Conservation (phyloP, 306 rosid genomes). For the Astragalus membranaceus region DNA sequence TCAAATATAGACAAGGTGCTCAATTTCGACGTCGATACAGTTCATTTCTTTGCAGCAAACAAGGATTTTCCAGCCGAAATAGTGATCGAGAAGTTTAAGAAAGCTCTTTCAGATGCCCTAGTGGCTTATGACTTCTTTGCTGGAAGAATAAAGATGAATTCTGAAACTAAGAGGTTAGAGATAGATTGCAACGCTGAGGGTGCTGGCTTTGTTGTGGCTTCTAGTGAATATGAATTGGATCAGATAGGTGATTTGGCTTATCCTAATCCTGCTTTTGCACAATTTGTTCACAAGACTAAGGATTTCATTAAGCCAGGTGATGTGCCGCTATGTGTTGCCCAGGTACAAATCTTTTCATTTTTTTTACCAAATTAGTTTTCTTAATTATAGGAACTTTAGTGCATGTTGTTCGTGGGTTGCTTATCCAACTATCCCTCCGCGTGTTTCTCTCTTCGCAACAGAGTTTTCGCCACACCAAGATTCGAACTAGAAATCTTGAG, state of each 20-base stretch:
- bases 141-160: slow-evolving; percentile 48
- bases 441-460: too few species aligned
- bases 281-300: slow-evolving; percentile 36
- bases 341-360: slow-evolving; percentile 36
- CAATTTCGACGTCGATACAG: slow-evolving; percentile 53
- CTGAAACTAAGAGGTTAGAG: slow-evolving; percentile 41
- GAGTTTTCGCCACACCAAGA: too few species aligned
- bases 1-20: slow-evolving; percentile 77
- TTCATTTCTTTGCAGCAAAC: slow-evolving; percentile 54
- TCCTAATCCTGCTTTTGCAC: slow-evolving; percentile 66
- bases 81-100: slow-evolving; percentile 35
- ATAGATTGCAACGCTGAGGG: slow-evolving; percentile 58
- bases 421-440: too few species aligned
- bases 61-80: slow-evolving; percentile 32
- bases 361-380: not conserved
- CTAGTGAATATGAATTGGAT: slow-evolving; percentile 39
- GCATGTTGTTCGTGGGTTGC: too few species aligned
- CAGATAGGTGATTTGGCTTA: slow-evolving; percentile 62
- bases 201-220: slow-evolving; percentile 61
- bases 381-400: not conserved
- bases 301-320: slow-evolving; percentile 41
- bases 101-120: slow-evolving; percentile 32
- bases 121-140: slow-evolving; percentile 57
- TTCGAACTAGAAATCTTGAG: too few species aligned
- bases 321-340: slow-evolving; percentile 43